phyloP scores from a whole-genome alignment of 2,329 filamentous ascomycete species.

The Colletotrichum melonis region DNA sequence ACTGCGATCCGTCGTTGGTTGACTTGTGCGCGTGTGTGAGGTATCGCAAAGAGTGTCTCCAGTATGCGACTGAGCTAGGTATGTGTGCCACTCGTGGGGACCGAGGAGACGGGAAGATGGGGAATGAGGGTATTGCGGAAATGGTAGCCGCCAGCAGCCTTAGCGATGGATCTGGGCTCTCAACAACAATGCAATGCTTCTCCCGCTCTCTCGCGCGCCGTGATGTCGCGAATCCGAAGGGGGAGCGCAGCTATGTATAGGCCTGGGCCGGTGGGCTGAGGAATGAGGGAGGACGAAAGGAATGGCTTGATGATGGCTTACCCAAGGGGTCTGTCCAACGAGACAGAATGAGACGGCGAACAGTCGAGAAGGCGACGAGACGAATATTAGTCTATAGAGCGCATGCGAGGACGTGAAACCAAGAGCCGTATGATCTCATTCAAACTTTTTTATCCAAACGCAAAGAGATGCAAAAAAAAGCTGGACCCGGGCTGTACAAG shows the following conservation, averaged over 20 bases:
- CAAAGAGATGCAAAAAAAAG: slow-evolving; percentile 25
- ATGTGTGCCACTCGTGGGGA: slow-evolving; percentile 25
- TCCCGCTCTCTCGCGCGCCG: slow-evolving; percentile 13
- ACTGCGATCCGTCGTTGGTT: not conserved
- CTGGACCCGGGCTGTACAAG: slow-evolving; percentile 10
- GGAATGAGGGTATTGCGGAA: slow-evolving; percentile 27
- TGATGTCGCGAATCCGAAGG: slow-evolving; percentile 11
- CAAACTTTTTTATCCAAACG: slow-evolving; percentile 34
- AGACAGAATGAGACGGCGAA: slow-evolving; percentile 9
- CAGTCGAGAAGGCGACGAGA: not conserved
- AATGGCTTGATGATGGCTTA: slow-evolving; percentile 22
- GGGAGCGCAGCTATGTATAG: slow-evolving; percentile 23
- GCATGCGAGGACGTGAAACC: slow-evolving; percentile 22
- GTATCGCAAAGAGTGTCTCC: slow-evolving; percentile 3
- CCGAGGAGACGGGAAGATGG: slow-evolving; percentile 7
- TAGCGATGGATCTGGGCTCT: slow-evolving; percentile 6
- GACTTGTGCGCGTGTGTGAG: not conserved
- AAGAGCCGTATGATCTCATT: slow-evolving; percentile 33
- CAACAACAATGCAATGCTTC: not conserved
- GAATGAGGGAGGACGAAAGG: slow-evolving; percentile 32
- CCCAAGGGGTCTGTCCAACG: slow-evolving; percentile 16
- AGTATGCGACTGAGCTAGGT: slow-evolving; percentile 9
- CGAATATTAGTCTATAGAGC: slow-evolving; percentile 34
- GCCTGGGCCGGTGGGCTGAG: slow-evolving; percentile 11
- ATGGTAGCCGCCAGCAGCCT: slow-evolving; percentile 27